These are phyloP conservation scores for Pseudocercospora crystallina DNA, from an alignment of 2,329 filamentous ascomycete genomes.

Conservation along the genomic window DNA sequence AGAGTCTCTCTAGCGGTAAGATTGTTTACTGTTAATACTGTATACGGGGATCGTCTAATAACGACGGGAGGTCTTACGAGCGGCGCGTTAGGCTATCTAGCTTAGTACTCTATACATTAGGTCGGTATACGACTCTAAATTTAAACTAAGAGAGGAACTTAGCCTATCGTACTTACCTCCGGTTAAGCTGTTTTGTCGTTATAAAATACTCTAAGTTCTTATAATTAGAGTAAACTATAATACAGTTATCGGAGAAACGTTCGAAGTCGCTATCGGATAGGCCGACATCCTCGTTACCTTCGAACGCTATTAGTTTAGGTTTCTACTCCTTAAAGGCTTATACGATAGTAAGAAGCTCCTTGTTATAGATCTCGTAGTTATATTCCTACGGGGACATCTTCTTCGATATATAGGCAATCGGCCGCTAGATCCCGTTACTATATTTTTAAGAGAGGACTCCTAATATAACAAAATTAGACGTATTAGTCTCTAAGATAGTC, in stretches of 20 bases:
- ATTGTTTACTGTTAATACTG: not conserved
- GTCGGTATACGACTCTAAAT: not conserved
- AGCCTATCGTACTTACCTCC: no score
- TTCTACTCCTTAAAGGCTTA: constrained; percentile 3
- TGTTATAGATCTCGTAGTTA: constrained; percentile 5
- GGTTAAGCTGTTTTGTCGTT: no score
- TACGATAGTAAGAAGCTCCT: constrained; percentile 1
- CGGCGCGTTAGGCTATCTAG: not conserved
- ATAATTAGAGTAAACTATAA: not conserved
- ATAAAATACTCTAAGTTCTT: not conserved
- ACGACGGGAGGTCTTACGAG: not conserved
- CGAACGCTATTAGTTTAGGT: not conserved
- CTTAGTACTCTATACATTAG: not conserved
- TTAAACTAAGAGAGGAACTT: not conserved
- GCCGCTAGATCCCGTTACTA: not conserved
- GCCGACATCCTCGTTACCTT: no score
- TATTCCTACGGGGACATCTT: not conserved
- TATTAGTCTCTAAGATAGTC: not conserved
- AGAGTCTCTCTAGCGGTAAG: not conserved
- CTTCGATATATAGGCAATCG: not conserved
- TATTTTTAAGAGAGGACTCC: not conserved
- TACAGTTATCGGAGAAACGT: no score
- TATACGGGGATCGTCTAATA: not conserved
- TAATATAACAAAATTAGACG: not conserved
- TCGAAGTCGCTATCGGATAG: no score